Evolutionary conservation across 768 basidiomycete genomes (phyloP).

Genomic region (Collybia sp.): DNA sequence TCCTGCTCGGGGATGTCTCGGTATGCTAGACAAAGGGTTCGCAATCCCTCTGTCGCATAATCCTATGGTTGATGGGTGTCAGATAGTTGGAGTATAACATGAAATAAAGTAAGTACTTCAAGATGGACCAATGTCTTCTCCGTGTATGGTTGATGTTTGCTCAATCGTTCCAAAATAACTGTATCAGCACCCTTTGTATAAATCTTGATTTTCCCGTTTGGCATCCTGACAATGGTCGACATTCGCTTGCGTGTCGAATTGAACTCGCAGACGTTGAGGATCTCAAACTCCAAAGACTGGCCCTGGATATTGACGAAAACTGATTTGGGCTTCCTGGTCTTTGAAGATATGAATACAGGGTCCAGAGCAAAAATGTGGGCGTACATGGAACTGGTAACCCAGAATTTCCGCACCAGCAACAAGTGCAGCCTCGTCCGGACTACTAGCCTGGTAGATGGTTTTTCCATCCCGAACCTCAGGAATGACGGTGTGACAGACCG

Average conservation of each 20-base stretch:
- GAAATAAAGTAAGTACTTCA: slow-evolving; percentile 50
- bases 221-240: slow-evolving; percentile 88
- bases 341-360: slow-evolving; percentile 5
- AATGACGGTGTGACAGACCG: slow-evolving; percentile 98
- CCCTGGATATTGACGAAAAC: slow-evolving; percentile 85
- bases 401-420: slow-evolving; percentile 91
- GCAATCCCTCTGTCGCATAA: slow-evolving; percentile 94
- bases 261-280: slow-evolving; percentile 98
- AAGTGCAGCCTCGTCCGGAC: slow-evolving; percentile 95
- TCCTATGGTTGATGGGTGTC: slow-evolving; percentile 43
- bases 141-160: slow-evolving; percentile 75
- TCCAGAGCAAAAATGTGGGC: slow-evolving; percentile 23
- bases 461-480: slow-evolving; percentile 90
- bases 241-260: slow-evolving; percentile 97
- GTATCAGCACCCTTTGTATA: slow-evolving; percentile 98
- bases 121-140: slow-evolving; percentile 88
- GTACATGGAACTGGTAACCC: slow-evolving; percentile 90
- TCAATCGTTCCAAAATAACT: slow-evolving; percentile 92
- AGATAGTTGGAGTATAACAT: slow-evolving; percentile 5
- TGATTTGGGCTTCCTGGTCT: slow-evolving; percentile 96
- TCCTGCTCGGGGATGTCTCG: slow-evolving; percentile 91
- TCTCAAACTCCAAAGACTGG: slow-evolving; percentile 71
- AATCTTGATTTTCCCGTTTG: slow-evolving; percentile 89
- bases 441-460: slow-evolving; percentile 91
- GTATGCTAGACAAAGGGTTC: slow-evolving; percentile 94